These are phyloP conservation scores for Volvariella volvacea DNA, from an alignment of 1,284 basidiomycete species.

Conservation along the genomic window DNA sequence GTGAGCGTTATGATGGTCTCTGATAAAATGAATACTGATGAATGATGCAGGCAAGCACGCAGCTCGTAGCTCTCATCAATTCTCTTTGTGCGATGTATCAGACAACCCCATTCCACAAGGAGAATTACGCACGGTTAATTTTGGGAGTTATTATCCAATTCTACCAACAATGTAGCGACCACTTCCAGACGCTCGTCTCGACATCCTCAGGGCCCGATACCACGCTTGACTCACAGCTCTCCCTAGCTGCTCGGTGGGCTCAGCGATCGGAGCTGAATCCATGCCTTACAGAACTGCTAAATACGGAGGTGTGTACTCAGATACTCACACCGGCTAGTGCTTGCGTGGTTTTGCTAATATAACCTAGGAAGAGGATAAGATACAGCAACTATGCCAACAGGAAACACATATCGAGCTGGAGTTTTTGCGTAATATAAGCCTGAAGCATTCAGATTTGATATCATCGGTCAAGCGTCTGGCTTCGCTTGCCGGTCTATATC, in stretches of 20 bases:
- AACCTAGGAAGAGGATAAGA: conserved; percentile 36
- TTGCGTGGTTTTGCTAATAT: conserved; percentile 5
- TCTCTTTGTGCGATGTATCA: conserved; percentile 90
- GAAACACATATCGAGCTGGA: conserved; percentile 74
- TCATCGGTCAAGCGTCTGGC: conserved; percentile 70
- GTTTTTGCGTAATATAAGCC: conserved; percentile 43
- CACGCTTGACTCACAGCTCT: conserved; percentile 38
- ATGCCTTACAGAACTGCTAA: conserved; percentile 60
- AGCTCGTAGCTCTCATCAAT: conserved; percentile 87
- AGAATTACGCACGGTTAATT: conserved; percentile 91
- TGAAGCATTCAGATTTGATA: conserved; percentile 70
- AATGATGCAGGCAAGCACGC: conserved; percentile 59
- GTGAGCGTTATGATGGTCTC: conserved; percentile 28
- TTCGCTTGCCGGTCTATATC: conserved; percentile 76
- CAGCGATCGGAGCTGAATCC: conserved; percentile 74
- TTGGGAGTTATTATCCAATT: conserved; percentile 95
- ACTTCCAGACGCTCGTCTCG: conserved; percentile 74
- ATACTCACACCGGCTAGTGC: too few relatives aligned
- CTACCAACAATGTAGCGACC: conserved; percentile 88
- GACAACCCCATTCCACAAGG: conserved; percentile 93
- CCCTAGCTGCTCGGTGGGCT: conserved; percentile 81
- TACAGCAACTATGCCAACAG: conserved; percentile 57
- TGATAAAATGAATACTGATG: neutral
- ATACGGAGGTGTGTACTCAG: conserved; percentile 27
- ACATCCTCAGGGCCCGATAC: conserved; percentile 26